Percentiles rank a stretch among this genome's conserved stretches.
Evolutionary conservation across 225 moss, liverwort and hornwort genomes (phyloP).

Genomic region (Pleurozium schreberi): DNA sequence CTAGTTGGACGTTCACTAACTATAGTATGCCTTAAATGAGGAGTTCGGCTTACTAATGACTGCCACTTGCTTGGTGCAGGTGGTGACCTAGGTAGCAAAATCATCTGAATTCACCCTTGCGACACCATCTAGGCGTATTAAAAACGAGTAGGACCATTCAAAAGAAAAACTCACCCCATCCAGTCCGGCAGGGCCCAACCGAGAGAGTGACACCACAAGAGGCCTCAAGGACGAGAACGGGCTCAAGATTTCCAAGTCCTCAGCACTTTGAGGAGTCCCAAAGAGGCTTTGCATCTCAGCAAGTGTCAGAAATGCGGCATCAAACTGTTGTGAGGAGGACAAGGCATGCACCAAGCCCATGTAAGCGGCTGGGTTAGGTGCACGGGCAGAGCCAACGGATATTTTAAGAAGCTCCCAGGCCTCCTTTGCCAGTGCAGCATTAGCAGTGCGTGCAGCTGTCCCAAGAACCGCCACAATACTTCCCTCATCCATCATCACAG

Average conservation of each 20-base stretch:
- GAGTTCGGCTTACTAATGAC: neutral
- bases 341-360: constrained; percentile 71
- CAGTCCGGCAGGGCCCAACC: constrained; percentile 57
- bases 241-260: constrained; percentile 63
- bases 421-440: constrained; percentile 39
- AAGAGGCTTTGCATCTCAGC: constrained; percentile 51
- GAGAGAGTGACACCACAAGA: constrained; percentile 64
- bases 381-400: constrained; percentile 20
- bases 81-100: neutral
- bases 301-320: constrained; percentile 45
- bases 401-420: constrained; percentile 57
- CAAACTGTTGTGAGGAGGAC: constrained; percentile 62
- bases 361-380: constrained; percentile 48
- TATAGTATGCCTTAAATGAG: neutral
- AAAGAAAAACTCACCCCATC: constrained; percentile 63
- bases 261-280: constrained; percentile 18
- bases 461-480: constrained; percentile 55
- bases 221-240: constrained; percentile 78
- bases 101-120: neutral
- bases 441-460: constrained; percentile 65
- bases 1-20: neutral
- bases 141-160: neutral
- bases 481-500: constrained; percentile 72
- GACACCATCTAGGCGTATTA: neutral
- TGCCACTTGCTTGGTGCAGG: neutral